Conservation (phyloP, 179 eudicot genomes). For the Beta lomatogona region DNA sequence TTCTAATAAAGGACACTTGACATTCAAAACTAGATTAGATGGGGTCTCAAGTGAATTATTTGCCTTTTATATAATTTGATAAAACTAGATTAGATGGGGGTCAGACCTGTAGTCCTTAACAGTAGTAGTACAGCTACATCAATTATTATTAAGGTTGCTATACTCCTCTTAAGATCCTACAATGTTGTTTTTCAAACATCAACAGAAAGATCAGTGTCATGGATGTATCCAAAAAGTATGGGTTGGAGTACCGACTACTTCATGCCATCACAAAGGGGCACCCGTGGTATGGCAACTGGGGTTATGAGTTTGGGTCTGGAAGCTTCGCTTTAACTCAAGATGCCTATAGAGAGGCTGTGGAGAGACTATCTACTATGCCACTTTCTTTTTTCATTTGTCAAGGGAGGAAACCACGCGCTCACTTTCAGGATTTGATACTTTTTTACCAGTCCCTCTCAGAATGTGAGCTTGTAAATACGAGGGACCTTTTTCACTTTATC, state of each 20-base stretch:
- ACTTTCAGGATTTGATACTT: slow-evolving; percentile 68
- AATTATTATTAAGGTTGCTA: slow-evolving; percentile 12
- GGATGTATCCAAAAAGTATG: slow-evolving; percentile 95
- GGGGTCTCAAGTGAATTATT: too few relatives aligned
- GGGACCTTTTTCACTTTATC: slow-evolving; percentile 70
- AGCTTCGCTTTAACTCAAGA: slow-evolving; percentile 73
- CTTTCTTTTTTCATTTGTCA: slow-evolving; percentile 59
- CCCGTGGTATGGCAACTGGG: slow-evolving; percentile 98
- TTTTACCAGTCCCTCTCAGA: slow-evolving; percentile 81
- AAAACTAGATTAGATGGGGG: not conserved
- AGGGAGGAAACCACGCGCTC: slow-evolving; percentile 76
- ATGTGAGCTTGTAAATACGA: slow-evolving; percentile 60
- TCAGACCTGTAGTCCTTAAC: not conserved
- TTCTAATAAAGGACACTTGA: too few relatives aligned
- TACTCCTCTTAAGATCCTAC: slow-evolving; percentile 21
- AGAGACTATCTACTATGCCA: slow-evolving; percentile 51
- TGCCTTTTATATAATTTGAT: too few relatives aligned
- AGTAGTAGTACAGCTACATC: slow-evolving; percentile 8
- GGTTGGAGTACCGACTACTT: slow-evolving; percentile 83
- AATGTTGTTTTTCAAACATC: slow-evolving; percentile 32
- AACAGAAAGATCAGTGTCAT: slow-evolving; percentile 90
- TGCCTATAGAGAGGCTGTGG: slow-evolving; percentile 55
- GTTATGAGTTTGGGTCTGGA: slow-evolving; percentile 87
- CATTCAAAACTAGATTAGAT: too few relatives aligned
- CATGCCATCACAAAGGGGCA: slow-evolving; percentile 73